phyloP scores from a whole-genome alignment of 31 red algal species.

The Odonthalia washingtoniensis region DNA sequence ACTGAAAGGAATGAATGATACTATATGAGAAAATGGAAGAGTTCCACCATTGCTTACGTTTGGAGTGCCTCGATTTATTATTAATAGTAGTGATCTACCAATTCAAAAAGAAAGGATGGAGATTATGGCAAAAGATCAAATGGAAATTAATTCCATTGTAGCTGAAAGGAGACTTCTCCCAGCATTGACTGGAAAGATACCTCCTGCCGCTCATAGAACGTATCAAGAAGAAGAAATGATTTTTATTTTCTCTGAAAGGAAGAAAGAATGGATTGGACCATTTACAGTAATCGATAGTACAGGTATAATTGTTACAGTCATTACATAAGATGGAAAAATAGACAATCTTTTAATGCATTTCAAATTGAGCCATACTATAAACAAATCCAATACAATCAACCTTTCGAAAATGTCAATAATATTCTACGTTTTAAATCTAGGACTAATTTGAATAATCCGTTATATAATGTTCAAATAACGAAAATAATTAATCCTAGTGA shows the following conservation, averaged over 20 bases:
- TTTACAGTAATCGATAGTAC: too few species aligned
- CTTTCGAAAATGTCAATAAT: background rate
- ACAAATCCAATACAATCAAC: background rate
- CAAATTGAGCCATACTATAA: background rate
- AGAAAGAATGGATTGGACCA: too few species aligned
- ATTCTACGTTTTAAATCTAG: background rate
- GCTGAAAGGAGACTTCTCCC: background rate
- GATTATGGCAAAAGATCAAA: background rate
- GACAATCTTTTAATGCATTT: background rate
- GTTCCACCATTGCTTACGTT: slow-evolving; percentile 51
- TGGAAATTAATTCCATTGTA: background rate
- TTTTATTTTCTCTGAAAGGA: too few species aligned
- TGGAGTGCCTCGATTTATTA: slow-evolving; percentile 39
- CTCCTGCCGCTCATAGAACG: background rate
- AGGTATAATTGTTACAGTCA: too few species aligned
- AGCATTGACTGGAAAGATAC: slow-evolving; percentile 1
- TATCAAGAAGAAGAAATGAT: background rate
- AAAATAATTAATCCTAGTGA: background rate
- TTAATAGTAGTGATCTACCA: background rate
- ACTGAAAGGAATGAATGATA: slow-evolving; percentile 50
- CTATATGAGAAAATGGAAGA: slow-evolving; percentile 25
- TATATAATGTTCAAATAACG: background rate
- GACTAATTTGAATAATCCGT: background rate
- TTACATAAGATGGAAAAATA: too few species aligned
- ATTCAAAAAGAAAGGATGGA: background rate